Evolutionary conservation across 2,329 filamentous ascomycete species (phyloP), one percentile per base, ranked within the genome.

Genomic region (Ustilaginoidea virens): DNA sequence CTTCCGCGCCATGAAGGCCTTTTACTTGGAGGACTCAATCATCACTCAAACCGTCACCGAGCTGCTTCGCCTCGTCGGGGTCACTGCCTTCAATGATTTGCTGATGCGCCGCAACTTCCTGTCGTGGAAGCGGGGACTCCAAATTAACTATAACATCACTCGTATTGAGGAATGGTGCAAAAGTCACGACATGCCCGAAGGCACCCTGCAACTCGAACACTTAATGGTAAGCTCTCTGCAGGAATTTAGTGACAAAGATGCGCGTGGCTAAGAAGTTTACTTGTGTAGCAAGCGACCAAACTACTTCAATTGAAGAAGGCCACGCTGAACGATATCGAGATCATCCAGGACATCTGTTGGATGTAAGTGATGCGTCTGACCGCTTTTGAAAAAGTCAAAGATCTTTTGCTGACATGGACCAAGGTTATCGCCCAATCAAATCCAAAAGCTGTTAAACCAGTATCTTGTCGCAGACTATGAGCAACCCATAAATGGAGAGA

Each of bases 111-210:
- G 90, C 44, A 96, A 96, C 57, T 98, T 98, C 70, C 70, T 98
- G 33, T 94, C 86, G 1, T 98, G 90, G 90, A 98, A 98, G 66
- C 83, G 90, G 54, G 90, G 90, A 44, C 71, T 98, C 31, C 90
- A 98, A 56, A 98, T 98, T 61, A 98, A 98, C 61, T 98, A 98
- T 66, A 98, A 98, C 61, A 98, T 98, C 53, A 98, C 90, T 15
- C 74, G 90, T 33, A 98, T 98, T 38, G 90, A 98, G 55, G 90
- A 98, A 58, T 98, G 90, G 90, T 98, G 90, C 61, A 98, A 98
- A 73, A 93, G 86, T 48, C 92, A 98, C 53, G 90, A 96, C 44
- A 96, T 98, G 87, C 90, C 90, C 1, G 87, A 98, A 56, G 90
- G 90, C 31, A 98, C 87, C 17, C 68, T 98, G 30, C 87, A 96